phyloP scores from a whole-genome alignment of 352 stramenopile genomes.

The Globisporangium emineosum region DNA sequence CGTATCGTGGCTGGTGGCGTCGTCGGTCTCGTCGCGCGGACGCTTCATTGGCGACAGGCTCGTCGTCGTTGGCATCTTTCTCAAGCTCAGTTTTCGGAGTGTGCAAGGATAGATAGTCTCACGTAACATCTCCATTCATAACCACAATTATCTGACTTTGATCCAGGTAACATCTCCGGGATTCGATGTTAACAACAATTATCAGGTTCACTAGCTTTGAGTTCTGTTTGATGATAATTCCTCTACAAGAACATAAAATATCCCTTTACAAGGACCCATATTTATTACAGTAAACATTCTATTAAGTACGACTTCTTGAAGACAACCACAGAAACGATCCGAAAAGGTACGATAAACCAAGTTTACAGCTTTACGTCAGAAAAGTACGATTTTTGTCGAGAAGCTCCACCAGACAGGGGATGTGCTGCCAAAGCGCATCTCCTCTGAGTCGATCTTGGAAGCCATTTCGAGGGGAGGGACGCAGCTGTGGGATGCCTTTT shows the following conservation, averaged over 20 bases:
- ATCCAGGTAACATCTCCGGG: too few species aligned
- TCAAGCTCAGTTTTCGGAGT: not conserved
- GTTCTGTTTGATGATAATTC: too few species aligned
- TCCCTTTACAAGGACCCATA: too few species aligned
- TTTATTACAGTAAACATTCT: not conserved
- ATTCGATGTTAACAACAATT: too few species aligned
- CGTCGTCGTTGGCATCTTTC: constrained; percentile 10
- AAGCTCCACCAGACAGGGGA: not conserved
- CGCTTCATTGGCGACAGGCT: constrained; percentile 17
- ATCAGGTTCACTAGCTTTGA: too few species aligned
- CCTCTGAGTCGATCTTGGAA: not conserved
- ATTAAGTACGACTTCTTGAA: not conserved
- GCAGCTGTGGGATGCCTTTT: not conserved
- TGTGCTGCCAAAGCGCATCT: not conserved
- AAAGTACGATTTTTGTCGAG: not conserved
- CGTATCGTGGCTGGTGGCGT: not conserved
- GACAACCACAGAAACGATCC: not conserved
- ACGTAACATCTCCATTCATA: not conserved
- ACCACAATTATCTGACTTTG: not conserved
- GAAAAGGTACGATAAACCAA: not conserved
- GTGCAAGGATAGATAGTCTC: not conserved
- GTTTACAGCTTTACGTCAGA: not conserved
- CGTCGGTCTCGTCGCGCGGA: constrained; percentile 4
- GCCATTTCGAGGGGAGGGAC: not conserved
- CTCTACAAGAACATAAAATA: too few species aligned